These are phyloP conservation scores for Suhomyces vadensis DNA, from an alignment of 805 yeast species.

Conservation along the genomic window DNA sequence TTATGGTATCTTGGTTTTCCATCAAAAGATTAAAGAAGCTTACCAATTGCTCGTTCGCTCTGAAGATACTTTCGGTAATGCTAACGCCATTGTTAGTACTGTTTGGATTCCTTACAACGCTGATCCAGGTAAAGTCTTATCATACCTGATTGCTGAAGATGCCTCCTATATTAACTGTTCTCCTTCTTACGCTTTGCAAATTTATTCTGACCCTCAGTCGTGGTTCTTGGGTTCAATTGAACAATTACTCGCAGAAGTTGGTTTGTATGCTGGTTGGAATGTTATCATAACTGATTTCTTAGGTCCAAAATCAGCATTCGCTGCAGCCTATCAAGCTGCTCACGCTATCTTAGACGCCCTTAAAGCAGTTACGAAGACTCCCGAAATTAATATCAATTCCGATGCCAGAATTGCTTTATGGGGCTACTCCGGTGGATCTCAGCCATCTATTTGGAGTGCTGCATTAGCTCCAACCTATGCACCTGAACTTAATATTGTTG, in stretches of 20 bases:
- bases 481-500: constrained; percentile 30
- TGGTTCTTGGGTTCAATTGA: constrained; percentile 18
- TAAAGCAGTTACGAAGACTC: constrained; percentile 25
- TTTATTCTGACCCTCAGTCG: constrained; percentile 11
- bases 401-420: constrained; percentile 25
- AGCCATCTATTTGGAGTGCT: constrained; percentile 42
- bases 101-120: constrained; percentile 31
- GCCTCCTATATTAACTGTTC: constrained; percentile 27
- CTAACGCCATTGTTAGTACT: constrained; percentile 27
- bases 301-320: constrained; percentile 32
- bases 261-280: constrained; percentile 29
- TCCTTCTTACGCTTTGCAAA: constrained; percentile 25
- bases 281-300: constrained; percentile 37
- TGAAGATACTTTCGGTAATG: constrained; percentile 25
- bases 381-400: constrained; percentile 15
- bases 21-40: constrained; percentile 12
- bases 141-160: constrained; percentile 33
- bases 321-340: constrained; percentile 34
- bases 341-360: constrained; percentile 32
- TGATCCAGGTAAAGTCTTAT: constrained; percentile 24
- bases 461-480: constrained; percentile 38
- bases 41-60: constrained; percentile 15
- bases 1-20: constrained; percentile 13
- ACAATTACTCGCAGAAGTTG: constrained; percentile 13
- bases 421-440: constrained; percentile 44